Conservation (phyloP, 345 rosid genomes). For the Cardamine occulta region DNA sequence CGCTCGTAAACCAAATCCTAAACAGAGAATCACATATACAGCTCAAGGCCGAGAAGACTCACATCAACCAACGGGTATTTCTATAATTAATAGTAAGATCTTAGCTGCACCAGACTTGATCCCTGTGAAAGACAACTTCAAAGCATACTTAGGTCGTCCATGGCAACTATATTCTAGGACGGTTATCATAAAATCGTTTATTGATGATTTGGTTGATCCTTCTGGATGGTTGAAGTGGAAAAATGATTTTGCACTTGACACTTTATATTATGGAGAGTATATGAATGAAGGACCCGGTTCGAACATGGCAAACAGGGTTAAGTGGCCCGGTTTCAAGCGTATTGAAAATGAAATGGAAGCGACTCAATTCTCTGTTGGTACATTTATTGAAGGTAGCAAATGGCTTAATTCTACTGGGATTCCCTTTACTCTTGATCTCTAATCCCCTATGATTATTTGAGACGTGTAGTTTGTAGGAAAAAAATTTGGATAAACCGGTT, state of each 20-base stretch:
- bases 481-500: not conserved
- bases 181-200: conserved; percentile 52
- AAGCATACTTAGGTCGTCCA: conserved; percentile 73
- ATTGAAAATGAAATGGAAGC: conserved; percentile 61
- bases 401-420: conserved; percentile 66
- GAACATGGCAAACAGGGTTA: conserved; percentile 64
- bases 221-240: conserved; percentile 89
- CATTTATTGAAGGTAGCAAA: conserved; percentile 59
- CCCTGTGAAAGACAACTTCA: conserved; percentile 52
- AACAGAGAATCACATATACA: conserved; percentile 65
- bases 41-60: conserved; percentile 86
- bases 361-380: conserved; percentile 55
- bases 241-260: conserved; percentile 58
- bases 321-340: conserved; percentile 74
- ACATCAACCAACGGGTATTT: conserved; percentile 68
- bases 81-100: conserved; percentile 57
- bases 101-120: conserved; percentile 64
- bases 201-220: conserved; percentile 68
- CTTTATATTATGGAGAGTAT: conserved; percentile 80
- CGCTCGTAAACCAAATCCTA: conserved; percentile 68
- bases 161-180: conserved; percentile 83
- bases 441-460: not conserved
- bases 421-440: conserved; percentile 48
- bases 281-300: conserved; percentile 70
- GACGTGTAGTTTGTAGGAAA: too few species aligned